Evolutionary conservation across 2,329 filamentous ascomycete species (phyloP), one percentile per base, ranked within the genome.

Genomic region (Cladosporium sp.): DNA sequence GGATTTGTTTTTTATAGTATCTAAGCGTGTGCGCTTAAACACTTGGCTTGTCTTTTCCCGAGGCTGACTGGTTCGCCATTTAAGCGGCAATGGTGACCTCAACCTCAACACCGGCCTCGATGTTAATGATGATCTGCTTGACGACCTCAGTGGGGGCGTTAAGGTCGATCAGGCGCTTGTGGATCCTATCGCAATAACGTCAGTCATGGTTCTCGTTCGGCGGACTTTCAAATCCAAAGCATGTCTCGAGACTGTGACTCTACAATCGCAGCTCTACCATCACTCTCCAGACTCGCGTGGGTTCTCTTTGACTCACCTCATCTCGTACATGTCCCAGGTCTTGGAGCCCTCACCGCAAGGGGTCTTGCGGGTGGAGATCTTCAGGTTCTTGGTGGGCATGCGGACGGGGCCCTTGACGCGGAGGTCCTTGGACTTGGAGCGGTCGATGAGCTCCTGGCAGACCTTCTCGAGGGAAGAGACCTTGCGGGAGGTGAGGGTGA

Each of bases 321-420:
- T 95, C 88, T 99, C 93, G 81, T 84, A 99, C 80, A 85, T 88
- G 79, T 97, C 94, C 94, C 94, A 99, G 76, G 94, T 99, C 91
- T 99, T 99, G 81, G 89, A 95, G 83, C 94, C 94, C 87, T 99
- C 94, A 89, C 94, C 94, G 82, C 90, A 94, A 78, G 94, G 94
- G 68, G 94, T 97, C 89, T 99, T 99, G 76, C 94, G 89, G 84
- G 94, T 96, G 78, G 90, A 91, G 84, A 96, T 87, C 85, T 94
- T 91, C 74, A 97, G 86, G 78, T 86, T 90, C 88, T 97, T 96
- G 84, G 92, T 97, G 73, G 94, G 92, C 74, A 97, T 89, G 75
- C 93, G 92, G 80, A 97, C 93, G 77, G 93, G 92, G 75, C 94
- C 93, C 89, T 97, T 97, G 83, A 96, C 91, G 77, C 89, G 89